Evolutionary conservation across 306 rosid species (phyloP), one percentile per base, ranked within the genome.

Genomic region (Pterocarpus santalinus): DNA sequence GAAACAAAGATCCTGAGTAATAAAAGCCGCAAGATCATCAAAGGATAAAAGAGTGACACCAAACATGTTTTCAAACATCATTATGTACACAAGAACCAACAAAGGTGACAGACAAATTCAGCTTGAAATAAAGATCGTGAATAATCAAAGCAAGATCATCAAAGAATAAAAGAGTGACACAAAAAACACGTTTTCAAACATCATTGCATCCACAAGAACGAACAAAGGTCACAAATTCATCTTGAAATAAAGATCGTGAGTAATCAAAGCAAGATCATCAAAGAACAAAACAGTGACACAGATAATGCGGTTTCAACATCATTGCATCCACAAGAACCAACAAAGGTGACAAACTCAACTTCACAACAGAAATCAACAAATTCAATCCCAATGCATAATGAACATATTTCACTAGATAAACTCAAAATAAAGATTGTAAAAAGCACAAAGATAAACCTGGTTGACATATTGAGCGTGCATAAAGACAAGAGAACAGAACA

Each of bases 381-480:
- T 22, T 22, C 28, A 22, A 22, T 22, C 28, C 28, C 28, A 22
- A 22, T 22, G 1, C 28, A 22, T 22, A 22, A 22, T 22, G 28
- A 22, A 22, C 2, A 14, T 9, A 4, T 9, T 47, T 12, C 53
- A 47, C 53, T 9, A 47, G 15, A 55, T 0, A 61, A 30, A 41
- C 47, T 32, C 36, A 39, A n/a, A 61, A 55, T 55, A 34, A 3
- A 15, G 44, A 43, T 8, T 1, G 47, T 43, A 43, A n/a, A 15
- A 78, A 76, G 69, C 70, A 61, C 1, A 6, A 76, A 3, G 3
- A 8, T 43, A 46, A 4, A 94, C 98, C 97, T 95, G 99, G 55
- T 95, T 97, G 32, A 95, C 99, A 81, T 91, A 95, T 83, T 95
- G 93, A 76, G 97, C 98, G 89, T 95, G 98, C 99, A 95, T 95